Evolutionary conservation across 2,329 filamentous ascomycete species (phyloP).

Genomic region (Cryphonectria naterciae): DNA sequence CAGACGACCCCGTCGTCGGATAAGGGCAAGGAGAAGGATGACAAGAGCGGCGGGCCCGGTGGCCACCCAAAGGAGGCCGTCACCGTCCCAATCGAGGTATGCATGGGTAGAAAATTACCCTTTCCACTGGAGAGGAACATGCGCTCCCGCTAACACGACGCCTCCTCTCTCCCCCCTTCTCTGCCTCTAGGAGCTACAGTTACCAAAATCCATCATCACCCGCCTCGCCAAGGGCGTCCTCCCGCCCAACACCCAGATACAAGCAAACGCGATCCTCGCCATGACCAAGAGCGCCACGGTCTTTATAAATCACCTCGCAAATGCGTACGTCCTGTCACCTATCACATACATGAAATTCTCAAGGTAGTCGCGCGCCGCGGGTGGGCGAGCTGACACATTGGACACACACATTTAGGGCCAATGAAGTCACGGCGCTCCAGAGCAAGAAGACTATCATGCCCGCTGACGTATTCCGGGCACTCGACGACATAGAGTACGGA

Average conservation of each 20-base stretch:
- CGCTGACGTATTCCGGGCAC: slow-evolving; percentile 74
- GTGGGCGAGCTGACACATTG: slow-evolving; percentile 10
- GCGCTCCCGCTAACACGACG: slow-evolving; percentile 9
- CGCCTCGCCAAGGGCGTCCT: slow-evolving; percentile 79
- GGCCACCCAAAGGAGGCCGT: slow-evolving; percentile 45
- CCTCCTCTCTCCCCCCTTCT: neutral
- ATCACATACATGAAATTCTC: neutral
- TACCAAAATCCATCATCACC: slow-evolving; percentile 82
- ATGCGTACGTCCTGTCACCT: slow-evolving; percentile 60
- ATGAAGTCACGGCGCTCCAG: slow-evolving; percentile 68
- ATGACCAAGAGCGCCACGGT: slow-evolving; percentile 82
- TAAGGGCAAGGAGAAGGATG: slow-evolving; percentile 41
- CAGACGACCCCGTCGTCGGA: slow-evolving; percentile 28
- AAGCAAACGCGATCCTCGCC: slow-evolving; percentile 79
- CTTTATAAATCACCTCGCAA: slow-evolving; percentile 79
- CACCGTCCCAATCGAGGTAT: slow-evolving; percentile 62
- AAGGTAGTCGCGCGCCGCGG: neutral
- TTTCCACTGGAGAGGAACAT: neutral
- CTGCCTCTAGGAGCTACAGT: slow-evolving; percentile 65
- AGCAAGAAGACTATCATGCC: slow-evolving; percentile 80
- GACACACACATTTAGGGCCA: slow-evolving; percentile 59
- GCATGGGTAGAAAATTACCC: neutral
- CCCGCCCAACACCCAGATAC: slow-evolving; percentile 80
- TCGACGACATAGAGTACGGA: slow-evolving; percentile 77
- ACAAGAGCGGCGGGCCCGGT: slow-evolving; percentile 34